Percentiles rank a stretch among this genome's conserved stretches.
Conservation (phyloP, 78 protist species). For the Polysphondylium violaceum region DNA sequence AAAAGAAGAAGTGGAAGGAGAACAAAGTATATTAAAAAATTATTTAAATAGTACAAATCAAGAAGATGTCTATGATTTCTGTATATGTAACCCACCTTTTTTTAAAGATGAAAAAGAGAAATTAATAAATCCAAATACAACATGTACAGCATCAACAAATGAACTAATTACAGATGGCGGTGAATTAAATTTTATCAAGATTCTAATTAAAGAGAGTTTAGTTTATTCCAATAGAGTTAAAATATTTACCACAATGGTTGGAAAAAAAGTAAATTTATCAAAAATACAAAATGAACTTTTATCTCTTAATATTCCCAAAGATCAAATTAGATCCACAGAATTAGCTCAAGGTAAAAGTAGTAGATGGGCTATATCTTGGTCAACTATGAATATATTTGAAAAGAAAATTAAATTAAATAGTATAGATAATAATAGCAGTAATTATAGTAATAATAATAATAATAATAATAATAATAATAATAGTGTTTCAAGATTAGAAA, state of each 20-base stretch:
- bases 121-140: constrained; percentile 29
- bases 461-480: background rate
- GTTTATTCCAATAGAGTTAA: background rate
- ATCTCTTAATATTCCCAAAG: background rate
- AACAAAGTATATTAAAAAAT: background rate
- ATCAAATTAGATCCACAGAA: constrained; percentile 1
- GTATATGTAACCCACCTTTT: constrained; percentile 72
- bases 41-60: background rate
- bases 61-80: constrained; percentile 5
- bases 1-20: background rate
- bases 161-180: constrained; percentile 59
- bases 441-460: background rate
- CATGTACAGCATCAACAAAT: constrained; percentile 18
- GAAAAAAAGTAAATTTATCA: constrained; percentile 32
- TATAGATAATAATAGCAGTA: background rate
- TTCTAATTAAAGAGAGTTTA: constrained; percentile 25
- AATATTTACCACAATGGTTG: constrained; percentile 44
- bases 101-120: background rate
- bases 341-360: constrained; percentile 62
- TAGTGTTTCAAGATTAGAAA: constrained; percentile 10
- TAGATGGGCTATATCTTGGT: constrained; percentile 79
- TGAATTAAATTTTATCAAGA: constrained; percentile 38
- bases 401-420: no score
- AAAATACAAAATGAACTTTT: background rate
- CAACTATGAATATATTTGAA: background rate